Conservation (phyloP, 1,139 yeast genomes). For the Debaryomyces psychrophilus region DNA sequence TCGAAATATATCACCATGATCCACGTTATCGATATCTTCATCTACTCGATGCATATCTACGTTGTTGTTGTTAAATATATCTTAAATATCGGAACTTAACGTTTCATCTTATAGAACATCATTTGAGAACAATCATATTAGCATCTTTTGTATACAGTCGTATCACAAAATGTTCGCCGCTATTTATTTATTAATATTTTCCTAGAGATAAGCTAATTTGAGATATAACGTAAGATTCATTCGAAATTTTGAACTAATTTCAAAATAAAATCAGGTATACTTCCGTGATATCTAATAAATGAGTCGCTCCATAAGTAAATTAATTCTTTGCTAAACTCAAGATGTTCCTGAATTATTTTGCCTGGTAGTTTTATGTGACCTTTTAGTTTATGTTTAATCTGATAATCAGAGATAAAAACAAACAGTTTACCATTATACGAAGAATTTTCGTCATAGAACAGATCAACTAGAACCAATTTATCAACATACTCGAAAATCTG, state of each 20-base stretch:
- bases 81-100: neutral
- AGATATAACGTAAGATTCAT: neutral
- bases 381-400: conserved; percentile 21
- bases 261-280: conserved; percentile 12
- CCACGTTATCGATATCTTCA: conserved; percentile 2
- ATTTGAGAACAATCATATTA: neutral
- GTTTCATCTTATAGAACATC: neutral
- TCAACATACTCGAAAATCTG: conserved; percentile 21
- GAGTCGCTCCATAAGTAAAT: conserved; percentile 27
- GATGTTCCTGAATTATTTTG: conserved; percentile 16
- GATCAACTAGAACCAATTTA: conserved; percentile 21
- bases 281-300: conserved; percentile 19
- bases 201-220: neutral
- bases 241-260: conserved; percentile 11
- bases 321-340: conserved; percentile 23
- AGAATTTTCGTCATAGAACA: conserved; percentile 24
- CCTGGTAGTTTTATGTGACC: conserved; percentile 23
- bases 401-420: conserved; percentile 18
- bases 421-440: conserved; percentile 15
- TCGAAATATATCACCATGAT: conserved; percentile 24
- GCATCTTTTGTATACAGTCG: neutral
- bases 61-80: neutral
- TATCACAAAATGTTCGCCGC: neutral
- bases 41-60: neutral
- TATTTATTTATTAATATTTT: neutral